Percentiles rank a stretch among this genome's conserved stretches.
phyloP scores from a whole-genome alignment of 2,329 filamentous ascomycete species.

The Trichoderma sp. region DNA sequence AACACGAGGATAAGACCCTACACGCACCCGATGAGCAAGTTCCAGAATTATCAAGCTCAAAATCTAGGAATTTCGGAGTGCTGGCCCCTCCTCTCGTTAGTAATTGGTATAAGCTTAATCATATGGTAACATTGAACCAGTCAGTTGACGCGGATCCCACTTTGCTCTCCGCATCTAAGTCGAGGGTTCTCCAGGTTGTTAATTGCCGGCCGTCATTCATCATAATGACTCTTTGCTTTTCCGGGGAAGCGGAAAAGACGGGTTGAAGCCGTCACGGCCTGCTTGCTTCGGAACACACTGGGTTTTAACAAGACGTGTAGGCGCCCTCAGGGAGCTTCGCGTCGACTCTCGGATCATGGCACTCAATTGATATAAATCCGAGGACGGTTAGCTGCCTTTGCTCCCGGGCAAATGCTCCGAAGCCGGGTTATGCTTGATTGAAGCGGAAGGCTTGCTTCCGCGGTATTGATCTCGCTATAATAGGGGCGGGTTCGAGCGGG shows the following conservation, averaged over 20 bases:
- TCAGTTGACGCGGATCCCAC: not conserved
- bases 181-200: not conserved
- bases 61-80: not conserved
- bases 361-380: not conserved
- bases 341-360: not conserved
- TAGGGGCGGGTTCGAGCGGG: slow-evolving; percentile 26
- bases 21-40: not conserved
- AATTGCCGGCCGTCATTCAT: not conserved
- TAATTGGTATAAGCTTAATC: not conserved
- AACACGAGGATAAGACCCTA: not conserved
- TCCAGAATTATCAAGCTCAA: not conserved
- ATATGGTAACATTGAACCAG: not conserved
- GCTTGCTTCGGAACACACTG: not conserved
- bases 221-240: not conserved
- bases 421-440: slow-evolving; percentile 39
- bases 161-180: not conserved
- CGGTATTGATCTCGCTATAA: slow-evolving; percentile 39
- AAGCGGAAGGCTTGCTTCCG: slow-evolving; percentile 34
- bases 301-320: not conserved
- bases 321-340: not conserved
- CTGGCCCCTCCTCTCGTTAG: not conserved
- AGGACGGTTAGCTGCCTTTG: not conserved
- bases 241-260: not conserved
- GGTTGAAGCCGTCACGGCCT: not conserved
- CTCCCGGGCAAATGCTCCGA: slow-evolving; percentile 35